A percentile compares a stretch with the other conserved stretches of the same genome.
Evolutionary conservation across 192 early-diverging fungal species (phyloP).

Genomic region (Coemansia sp.): DNA sequence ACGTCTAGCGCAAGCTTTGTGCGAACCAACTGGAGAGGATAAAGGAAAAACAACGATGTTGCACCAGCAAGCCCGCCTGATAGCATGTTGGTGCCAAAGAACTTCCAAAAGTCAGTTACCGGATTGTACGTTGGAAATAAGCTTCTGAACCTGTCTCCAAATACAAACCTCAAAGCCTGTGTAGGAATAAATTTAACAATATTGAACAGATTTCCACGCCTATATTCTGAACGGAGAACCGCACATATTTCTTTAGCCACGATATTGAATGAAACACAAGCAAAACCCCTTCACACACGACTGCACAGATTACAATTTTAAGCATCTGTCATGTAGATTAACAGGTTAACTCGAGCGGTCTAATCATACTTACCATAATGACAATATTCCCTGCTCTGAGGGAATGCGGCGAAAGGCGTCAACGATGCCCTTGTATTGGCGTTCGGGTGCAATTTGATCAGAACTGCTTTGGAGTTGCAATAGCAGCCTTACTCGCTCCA

Average conservation of each 20-base stretch:
- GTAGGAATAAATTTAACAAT: conserved; percentile 97
- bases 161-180: conserved; percentile 94
- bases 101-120: conserved; percentile 74
- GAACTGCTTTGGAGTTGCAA: conserved; percentile 82
- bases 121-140: conserved; percentile 81
- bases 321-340: background rate
- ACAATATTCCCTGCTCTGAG: conserved; percentile 73
- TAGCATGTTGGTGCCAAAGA: conserved; percentile 89
- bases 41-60: conserved; percentile 82
- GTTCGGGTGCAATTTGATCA: conserved; percentile 51
- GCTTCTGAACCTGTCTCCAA: conserved; percentile 93
- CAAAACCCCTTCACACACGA: background rate
- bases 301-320: background rate
- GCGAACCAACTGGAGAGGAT: conserved; percentile 96
- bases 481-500: conserved; percentile 96
- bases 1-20: conserved; percentile 93
- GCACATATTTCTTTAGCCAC: background rate
- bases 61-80: conserved; percentile 95
- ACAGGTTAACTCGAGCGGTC: background rate
- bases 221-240: background rate
- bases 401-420: conserved; percentile 88
- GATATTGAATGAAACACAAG: too few species aligned
- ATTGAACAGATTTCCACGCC: conserved; percentile 88
- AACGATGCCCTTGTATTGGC: conserved; percentile 87
- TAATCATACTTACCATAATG: conserved; percentile 56